Conservation (phyloP, 148 eudicot genomes). For the Pharnaceum exiguum region DNA sequence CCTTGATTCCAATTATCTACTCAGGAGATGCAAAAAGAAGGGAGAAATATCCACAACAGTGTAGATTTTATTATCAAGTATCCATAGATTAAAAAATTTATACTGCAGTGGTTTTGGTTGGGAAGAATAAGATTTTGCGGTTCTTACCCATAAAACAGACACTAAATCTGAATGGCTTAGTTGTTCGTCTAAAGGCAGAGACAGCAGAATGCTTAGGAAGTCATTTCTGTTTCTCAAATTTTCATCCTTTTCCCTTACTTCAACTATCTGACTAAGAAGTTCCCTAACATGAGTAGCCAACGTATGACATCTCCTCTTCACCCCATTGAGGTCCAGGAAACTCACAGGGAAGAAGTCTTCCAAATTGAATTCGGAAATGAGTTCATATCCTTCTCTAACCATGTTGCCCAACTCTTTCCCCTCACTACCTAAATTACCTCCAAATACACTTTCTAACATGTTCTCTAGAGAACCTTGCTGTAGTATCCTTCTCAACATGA, state of each 20-base stretch:
- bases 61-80: too few species aligned
- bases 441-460: slow-evolving; percentile 69
- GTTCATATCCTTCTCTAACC: slow-evolving; percentile 77
- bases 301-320: slow-evolving; percentile 57
- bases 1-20: too few species aligned
- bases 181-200: slow-evolving; percentile 58
- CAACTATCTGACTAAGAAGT: slow-evolving; percentile 39
- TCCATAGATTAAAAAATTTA: too few species aligned
- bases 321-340: slow-evolving; percentile 58
- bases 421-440: slow-evolving; percentile 35
- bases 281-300: slow-evolving; percentile 39
- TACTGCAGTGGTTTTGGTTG: not conserved
- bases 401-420: slow-evolving; percentile 45
- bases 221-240: slow-evolving; percentile 33
- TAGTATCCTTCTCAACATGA: slow-evolving; percentile 49
- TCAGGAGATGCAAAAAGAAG: too few species aligned
- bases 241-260: slow-evolving; percentile 33
- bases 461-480: slow-evolving; percentile 49
- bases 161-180: slow-evolving; percentile 50
- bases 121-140: slow-evolving; percentile 3
- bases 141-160: slow-evolving; percentile 71
- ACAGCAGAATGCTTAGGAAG: slow-evolving; percentile 56
- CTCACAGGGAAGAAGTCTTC: slow-evolving; percentile 50
- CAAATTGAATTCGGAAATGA: slow-evolving; percentile 55
- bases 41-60: too few species aligned